These are phyloP conservation scores for Rhizoclosmatium sp. DNA, from an alignment of 192 early-diverging fungal species.

Conservation along the genomic window DNA sequence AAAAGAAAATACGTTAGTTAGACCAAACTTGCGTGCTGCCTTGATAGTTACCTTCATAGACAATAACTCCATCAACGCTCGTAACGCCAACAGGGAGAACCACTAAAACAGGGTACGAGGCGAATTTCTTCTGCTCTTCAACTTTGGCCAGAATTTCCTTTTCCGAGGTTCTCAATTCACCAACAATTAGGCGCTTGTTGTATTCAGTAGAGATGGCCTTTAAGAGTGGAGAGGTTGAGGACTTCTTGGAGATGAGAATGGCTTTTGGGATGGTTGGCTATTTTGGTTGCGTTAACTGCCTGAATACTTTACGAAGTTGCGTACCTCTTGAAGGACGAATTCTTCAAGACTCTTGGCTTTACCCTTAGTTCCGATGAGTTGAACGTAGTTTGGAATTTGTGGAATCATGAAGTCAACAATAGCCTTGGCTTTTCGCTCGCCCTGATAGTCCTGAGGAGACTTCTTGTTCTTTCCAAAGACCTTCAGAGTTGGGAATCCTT, in stretches of 20 bases:
- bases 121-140: slow-evolving; percentile 36
- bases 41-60: slow-evolving; percentile 60
- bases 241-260: slow-evolving; percentile 81
- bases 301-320: background rate
- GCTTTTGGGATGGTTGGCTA: slow-evolving; percentile 67
- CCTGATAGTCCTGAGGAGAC: slow-evolving; percentile 67
- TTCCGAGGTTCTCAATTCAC: slow-evolving; percentile 69
- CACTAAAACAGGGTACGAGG: slow-evolving; percentile 45
- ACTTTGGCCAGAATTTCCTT: slow-evolving; percentile 60
- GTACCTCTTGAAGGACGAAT: slow-evolving; percentile 36
- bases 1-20: background rate
- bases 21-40: too few relatives aligned
- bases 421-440: slow-evolving; percentile 73
- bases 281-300: background rate
- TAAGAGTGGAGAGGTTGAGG: slow-evolving; percentile 80
- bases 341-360: slow-evolving; percentile 43
- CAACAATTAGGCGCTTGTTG: slow-evolving; percentile 72
- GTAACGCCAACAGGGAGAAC: slow-evolving; percentile 73
- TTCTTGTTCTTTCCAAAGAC: slow-evolving; percentile 71
- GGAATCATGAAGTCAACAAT: slow-evolving; percentile 71
- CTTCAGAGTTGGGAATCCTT: slow-evolving; percentile 87
- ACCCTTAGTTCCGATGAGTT: slow-evolving; percentile 59
- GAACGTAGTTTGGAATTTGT: slow-evolving; percentile 60
- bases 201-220: slow-evolving; percentile 86
- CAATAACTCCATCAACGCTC: slow-evolving; percentile 48